Percentiles rank a stretch among this genome's conserved stretches.
Conservation (phyloP, 805 yeast genomes). For the Komagataella ulmi region DNA sequence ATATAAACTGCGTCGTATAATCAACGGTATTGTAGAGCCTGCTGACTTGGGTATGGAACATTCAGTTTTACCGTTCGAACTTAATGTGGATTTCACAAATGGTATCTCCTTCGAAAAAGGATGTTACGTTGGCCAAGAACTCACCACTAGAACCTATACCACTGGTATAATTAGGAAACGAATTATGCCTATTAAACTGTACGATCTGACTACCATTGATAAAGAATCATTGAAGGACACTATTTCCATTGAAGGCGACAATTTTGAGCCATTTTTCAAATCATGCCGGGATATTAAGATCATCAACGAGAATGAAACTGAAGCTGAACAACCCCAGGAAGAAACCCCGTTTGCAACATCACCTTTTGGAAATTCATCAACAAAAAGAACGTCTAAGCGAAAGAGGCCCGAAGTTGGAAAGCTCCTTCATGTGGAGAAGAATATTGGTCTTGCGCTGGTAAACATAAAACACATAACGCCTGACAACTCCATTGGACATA, state of each 20-base stretch:
- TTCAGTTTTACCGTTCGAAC: constrained; percentile 63
- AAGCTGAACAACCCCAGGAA: neutral
- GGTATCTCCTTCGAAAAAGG: constrained; percentile 86
- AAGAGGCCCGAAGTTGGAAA: constrained; percentile 44
- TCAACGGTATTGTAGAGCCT: constrained; percentile 42
- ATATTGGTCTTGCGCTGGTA: constrained; percentile 55
- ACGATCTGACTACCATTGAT: constrained; percentile 6
- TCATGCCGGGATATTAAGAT: neutral
- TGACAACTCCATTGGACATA: constrained; percentile 9
- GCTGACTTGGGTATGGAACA: constrained; percentile 29
- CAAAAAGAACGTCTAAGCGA: constrained; percentile 10
- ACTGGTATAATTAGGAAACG: constrained; percentile 78
- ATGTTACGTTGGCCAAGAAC: constrained; percentile 93
- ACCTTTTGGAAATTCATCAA: constrained; percentile 25
- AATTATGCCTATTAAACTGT: constrained; percentile 51
- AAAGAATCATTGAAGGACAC: neutral
- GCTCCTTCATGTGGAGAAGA: constrained; percentile 39
- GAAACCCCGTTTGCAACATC: constrained; percentile 9
- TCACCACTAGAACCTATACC: constrained; percentile 78
- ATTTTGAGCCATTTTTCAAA: neutral
- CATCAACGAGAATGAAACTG: neutral
- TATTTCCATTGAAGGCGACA: neutral
- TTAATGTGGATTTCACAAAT: constrained; percentile 67
- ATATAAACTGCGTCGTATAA: constrained; percentile 29
- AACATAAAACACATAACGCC: constrained; percentile 20